phyloP scores from a whole-genome alignment of 1,284 basidiomycete genomes.

The Fomitopsis pinicola region DNA sequence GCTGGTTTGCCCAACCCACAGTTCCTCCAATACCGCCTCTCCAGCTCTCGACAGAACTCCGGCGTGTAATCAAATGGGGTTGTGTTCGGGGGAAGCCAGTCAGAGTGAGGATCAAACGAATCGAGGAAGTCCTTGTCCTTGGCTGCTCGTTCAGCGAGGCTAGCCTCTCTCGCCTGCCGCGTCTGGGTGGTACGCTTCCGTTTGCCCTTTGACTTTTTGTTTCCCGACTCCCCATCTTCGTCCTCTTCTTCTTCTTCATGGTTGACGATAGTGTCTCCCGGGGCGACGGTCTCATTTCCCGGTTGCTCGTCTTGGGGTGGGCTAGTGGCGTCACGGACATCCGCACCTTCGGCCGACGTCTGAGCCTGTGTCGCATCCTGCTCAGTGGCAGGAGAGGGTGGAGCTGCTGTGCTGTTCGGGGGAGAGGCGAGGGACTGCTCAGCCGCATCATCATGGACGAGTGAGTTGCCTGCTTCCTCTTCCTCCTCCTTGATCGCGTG shows the following conservation, averaged over 20 bases:
- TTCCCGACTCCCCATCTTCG: constrained; percentile 29
- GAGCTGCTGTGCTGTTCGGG: constrained; percentile 13
- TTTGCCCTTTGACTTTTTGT: constrained; percentile 38
- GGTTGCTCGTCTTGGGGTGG: not conserved
- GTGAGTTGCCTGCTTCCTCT: constrained; percentile 15
- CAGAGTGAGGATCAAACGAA: constrained; percentile 61
- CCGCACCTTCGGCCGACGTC: not conserved
- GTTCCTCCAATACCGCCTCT: constrained; percentile 91
- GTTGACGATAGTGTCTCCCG: no score
- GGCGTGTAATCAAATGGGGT: constrained; percentile 72
- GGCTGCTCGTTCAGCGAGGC: constrained; percentile 45
- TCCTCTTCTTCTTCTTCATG: constrained; percentile 19
- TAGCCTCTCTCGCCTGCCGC: constrained; percentile 49
- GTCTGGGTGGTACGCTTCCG: constrained; percentile 41
- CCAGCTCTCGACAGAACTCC: constrained; percentile 84
- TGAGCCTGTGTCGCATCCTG: not conserved
- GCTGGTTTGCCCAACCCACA: constrained; percentile 84
- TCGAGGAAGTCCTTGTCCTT: constrained; percentile 65
- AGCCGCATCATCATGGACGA: constrained; percentile 10
- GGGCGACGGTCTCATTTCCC: not conserved
- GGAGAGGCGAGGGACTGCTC: constrained; percentile 18
- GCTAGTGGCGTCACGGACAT: not conserved
- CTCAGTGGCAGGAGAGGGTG: not conserved
- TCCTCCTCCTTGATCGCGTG: constrained; percentile 32
- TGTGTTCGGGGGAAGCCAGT: constrained; percentile 79